Evolutionary conservation across 805 yeast species (phyloP).

Genomic region (Lipomyces sp.): DNA sequence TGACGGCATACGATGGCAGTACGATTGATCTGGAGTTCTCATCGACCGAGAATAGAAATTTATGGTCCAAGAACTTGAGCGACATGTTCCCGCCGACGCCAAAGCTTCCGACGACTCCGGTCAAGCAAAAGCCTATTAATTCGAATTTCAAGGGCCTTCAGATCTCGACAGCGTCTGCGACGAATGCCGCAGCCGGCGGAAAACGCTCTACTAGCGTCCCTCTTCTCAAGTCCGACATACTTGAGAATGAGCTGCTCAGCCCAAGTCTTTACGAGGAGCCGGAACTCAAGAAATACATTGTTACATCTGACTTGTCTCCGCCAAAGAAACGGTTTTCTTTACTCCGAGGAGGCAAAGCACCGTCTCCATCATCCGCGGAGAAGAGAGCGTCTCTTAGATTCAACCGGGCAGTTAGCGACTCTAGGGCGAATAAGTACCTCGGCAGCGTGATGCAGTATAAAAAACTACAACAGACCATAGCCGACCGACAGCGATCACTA

Average conservation of each 20-base stretch:
- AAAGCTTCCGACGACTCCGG: constrained; percentile 6
- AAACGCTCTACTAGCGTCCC: neutral
- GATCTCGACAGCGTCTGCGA: constrained; percentile 2
- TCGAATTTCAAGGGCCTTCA: constrained; percentile 12
- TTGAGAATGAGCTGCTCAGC: constrained; percentile 22
- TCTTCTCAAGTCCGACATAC: constrained; percentile 9
- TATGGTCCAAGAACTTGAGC: constrained; percentile 16
- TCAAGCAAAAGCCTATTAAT: neutral
- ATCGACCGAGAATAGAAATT: constrained; percentile 14
- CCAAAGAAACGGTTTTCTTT: constrained; percentile 21
- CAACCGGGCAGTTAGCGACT: constrained; percentile 13
- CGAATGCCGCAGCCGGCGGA: neutral
- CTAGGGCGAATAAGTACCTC: neutral
- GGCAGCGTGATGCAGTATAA: constrained; percentile 8
- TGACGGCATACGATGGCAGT: constrained; percentile 23
- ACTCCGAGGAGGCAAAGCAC: neutral
- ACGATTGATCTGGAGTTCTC: constrained; percentile 17
- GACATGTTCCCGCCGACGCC: constrained; percentile 23
- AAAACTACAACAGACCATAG: constrained; percentile 7
- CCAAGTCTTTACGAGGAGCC: constrained; percentile 23
- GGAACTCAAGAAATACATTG: constrained; percentile 16
- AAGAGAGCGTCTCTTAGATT: constrained; percentile 7
- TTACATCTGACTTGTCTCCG: constrained; percentile 18
- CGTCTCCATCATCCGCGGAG: neutral
- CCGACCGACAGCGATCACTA: constrained; percentile 12